A percentile compares a stretch with the other conserved stretches of the same genome.
Conservation (phyloP, 2,329 filamentous ascomycete genomes). For the Exophiala dermatitidis region DNA sequence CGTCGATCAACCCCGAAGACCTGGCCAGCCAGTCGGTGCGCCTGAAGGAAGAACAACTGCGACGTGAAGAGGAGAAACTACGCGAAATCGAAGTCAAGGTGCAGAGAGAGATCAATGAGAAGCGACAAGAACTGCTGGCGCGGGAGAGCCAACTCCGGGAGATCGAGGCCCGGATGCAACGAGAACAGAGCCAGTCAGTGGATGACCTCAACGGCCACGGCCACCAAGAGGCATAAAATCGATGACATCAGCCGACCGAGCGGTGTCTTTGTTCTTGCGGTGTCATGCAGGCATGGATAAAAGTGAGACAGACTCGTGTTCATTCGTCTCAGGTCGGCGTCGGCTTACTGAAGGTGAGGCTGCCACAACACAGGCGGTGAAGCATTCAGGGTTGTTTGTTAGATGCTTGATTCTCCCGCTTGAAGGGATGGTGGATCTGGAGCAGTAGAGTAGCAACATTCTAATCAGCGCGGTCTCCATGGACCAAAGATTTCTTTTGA, state of each 20-base stretch:
- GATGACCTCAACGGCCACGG: conserved; percentile 30
- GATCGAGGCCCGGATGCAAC: conserved; percentile 95
- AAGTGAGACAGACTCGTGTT: conserved; percentile 8
- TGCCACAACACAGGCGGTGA: conserved; percentile 12
- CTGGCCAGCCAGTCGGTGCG: conserved; percentile 94
- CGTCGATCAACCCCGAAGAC: conserved; percentile 95
- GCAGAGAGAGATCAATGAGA: conserved; percentile 99
- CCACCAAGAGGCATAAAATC: conserved; percentile 16
- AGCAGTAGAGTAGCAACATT: conserved; percentile 23
- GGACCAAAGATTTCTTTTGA: conserved; percentile 11
- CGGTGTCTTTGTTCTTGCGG: conserved; percentile 10
- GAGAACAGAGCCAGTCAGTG: conserved; percentile 56
- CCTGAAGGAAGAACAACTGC: conserved; percentile 98
- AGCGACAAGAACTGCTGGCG: conserved; percentile 94
- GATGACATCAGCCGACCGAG: not conserved
- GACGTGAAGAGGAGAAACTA: conserved; percentile 98
- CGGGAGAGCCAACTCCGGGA: conserved; percentile 98
- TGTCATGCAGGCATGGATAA: conserved; percentile 23
- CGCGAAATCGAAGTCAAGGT: conserved; percentile 99
- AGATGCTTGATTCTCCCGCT: conserved; percentile 6
- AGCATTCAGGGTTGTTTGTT: not conserved
- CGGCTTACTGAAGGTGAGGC: conserved; percentile 7
- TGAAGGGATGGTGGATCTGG: conserved; percentile 8
- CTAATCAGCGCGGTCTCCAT: conserved; percentile 21
- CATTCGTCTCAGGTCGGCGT: not conserved